phyloP scores from a whole-genome alignment of 257 asterid genomes.

The Przewalskia tangutica region DNA sequence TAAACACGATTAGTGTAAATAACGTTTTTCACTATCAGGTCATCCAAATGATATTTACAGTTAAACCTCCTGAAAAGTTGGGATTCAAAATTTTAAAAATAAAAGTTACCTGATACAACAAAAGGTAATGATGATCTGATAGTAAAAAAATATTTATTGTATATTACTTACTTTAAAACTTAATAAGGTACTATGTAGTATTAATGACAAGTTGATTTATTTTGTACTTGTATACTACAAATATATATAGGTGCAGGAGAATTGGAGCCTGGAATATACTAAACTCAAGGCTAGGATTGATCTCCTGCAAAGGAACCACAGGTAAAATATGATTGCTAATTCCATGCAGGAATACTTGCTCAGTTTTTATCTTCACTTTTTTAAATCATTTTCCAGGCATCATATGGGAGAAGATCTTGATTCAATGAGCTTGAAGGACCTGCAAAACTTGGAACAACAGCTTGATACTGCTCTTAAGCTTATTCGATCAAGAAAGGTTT shows the following conservation, averaged over 20 bases:
- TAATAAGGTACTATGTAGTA: too few relatives aligned
- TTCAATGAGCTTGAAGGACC: constrained; percentile 22
- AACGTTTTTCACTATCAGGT: neutral
- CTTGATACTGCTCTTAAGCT: constrained; percentile 37
- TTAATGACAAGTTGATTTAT: neutral
- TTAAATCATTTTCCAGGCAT: constrained; percentile 10
- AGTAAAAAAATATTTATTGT: neutral
- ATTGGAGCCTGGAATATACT: constrained; percentile 1
- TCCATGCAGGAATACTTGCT: neutral
- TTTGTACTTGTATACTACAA: neutral
- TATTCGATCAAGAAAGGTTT: constrained; percentile 31
- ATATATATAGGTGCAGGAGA: neutral
- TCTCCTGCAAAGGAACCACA: constrained; percentile 26
- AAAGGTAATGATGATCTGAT: neutral
- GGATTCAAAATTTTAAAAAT: neutral
- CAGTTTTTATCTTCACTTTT: neutral
- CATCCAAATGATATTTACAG: neutral
- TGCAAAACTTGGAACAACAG: constrained; percentile 43
- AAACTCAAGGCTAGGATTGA: constrained; percentile 35
- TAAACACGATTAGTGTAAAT: neutral
- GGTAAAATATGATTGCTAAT: neutral
- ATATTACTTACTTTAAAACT: too few relatives aligned
- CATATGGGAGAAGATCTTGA: constrained; percentile 44
- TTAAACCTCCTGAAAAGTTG: accelerated
- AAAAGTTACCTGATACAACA: neutral